Percentiles rank a stretch among this genome's conserved stretches.
phyloP scores from a whole-genome alignment of 768 basidiomycete genomes.

The Leccinum obscurum region DNA sequence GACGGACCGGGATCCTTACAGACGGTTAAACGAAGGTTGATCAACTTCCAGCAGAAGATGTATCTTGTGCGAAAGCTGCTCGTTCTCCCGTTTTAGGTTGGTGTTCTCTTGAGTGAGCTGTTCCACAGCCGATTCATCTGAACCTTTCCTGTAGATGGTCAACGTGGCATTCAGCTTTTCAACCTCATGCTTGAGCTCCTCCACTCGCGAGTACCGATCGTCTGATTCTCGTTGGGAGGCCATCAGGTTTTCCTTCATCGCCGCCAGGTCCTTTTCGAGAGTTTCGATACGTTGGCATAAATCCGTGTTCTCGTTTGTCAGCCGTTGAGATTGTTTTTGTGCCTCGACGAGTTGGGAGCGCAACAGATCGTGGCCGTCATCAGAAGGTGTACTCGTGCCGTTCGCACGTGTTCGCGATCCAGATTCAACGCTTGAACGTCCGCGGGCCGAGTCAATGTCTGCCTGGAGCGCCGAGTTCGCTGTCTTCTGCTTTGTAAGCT shows the following conservation, averaged over 20 bases:
- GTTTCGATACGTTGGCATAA: conserved; percentile 68
- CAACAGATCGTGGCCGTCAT: conserved; percentile 64
- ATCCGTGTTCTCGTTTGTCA: conserved; percentile 75
- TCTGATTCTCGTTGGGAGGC: conserved; percentile 78
- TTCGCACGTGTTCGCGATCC: conserved; percentile 57
- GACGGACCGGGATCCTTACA: too few relatives aligned
- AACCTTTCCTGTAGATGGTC: conserved; percentile 69
- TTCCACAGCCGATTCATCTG: conserved; percentile 76
- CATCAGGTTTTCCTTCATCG: conserved; percentile 66
- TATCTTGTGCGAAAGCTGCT: conserved; percentile 89
- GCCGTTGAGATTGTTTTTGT: conserved; percentile 72
- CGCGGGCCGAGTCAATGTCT: conserved; percentile 76
- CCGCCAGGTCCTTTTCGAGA: conserved; percentile 74
- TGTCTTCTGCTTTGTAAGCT: conserved; percentile 87
- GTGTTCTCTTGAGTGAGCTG: conserved; percentile 82
- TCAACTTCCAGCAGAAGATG: conserved; percentile 86
- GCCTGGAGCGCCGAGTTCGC: conserved; percentile 76
- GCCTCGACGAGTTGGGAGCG: conserved; percentile 75
- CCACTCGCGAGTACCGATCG: conserved; percentile 70
- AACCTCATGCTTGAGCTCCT: conserved; percentile 80
- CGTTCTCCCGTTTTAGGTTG: conserved; percentile 78
- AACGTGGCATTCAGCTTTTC: conserved; percentile 74
- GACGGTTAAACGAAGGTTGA: conserved; percentile 63
- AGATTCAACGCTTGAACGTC: conserved; percentile 54
- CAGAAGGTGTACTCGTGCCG: conserved; percentile 78